phyloP scores from a whole-genome alignment of 2,329 filamentous ascomycete species.

The Botryotinia convoluta region DNA sequence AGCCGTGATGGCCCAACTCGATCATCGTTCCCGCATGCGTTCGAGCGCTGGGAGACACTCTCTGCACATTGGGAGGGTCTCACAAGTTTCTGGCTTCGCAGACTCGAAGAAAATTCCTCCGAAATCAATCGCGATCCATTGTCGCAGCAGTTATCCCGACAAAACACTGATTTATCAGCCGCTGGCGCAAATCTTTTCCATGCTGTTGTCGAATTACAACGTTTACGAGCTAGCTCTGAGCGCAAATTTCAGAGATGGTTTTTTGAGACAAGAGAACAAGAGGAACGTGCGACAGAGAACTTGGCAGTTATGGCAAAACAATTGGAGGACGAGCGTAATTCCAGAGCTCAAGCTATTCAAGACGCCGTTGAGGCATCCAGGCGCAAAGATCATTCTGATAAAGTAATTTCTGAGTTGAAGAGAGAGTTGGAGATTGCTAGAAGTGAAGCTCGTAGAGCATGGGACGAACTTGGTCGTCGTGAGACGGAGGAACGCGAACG shows the following conservation, averaged over 20 bases:
- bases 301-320: slow-evolving; percentile 75
- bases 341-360: slow-evolving; percentile 63
- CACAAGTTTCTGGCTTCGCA: slow-evolving; percentile 94
- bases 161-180: slow-evolving; percentile 95
- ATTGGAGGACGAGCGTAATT: slow-evolving; percentile 71
- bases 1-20: slow-evolving; percentile 41
- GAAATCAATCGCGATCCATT: slow-evolving; percentile 81
- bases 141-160: slow-evolving; percentile 82
- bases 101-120: slow-evolving; percentile 84
- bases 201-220: slow-evolving; percentile 92
- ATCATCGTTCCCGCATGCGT: slow-evolving; percentile 89
- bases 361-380: slow-evolving; percentile 65
- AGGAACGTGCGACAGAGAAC: slow-evolving; percentile 80
- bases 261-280: slow-evolving; percentile 85
- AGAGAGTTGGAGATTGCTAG: slow-evolving; percentile 93
- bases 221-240: slow-evolving; percentile 89
- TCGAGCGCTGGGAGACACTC: slow-evolving; percentile 94
- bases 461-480: slow-evolving; percentile 91
- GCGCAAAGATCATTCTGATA: slow-evolving; percentile 68
- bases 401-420: slow-evolving; percentile 82
- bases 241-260: slow-evolving; percentile 99
- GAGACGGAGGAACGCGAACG: slow-evolving; percentile 92
- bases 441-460: slow-evolving; percentile 90
- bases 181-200: slow-evolving; percentile 97
- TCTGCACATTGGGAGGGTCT: slow-evolving; percentile 98